Evolutionary conservation across 164 flowering plant genomes (phyloP).

Genomic region (Kingdonia uniflora): DNA sequence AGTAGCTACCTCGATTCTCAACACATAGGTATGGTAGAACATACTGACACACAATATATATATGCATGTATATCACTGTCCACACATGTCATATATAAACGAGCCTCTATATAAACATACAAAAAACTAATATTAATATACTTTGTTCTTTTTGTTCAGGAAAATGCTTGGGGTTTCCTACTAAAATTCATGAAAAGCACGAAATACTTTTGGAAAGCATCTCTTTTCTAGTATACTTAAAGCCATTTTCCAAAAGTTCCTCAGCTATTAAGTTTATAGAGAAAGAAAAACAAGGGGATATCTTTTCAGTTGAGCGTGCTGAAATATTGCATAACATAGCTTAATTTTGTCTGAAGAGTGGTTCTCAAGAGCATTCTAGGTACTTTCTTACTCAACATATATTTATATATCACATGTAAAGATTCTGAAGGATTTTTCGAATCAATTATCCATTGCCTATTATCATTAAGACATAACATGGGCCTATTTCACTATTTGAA

Average conservation of each 20-base stretch:
- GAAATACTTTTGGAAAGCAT: slow-evolving; percentile 38
- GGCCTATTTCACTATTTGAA: too few species aligned
- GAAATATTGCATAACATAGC: slow-evolving; percentile 43
- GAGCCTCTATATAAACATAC: too few species aligned
- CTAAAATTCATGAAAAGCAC: slow-evolving; percentile 45
- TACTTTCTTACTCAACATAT: slow-evolving; percentile 13
- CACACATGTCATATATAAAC: too few species aligned
- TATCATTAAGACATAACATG: too few species aligned
- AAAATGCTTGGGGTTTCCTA: slow-evolving; percentile 33
- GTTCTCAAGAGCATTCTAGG: slow-evolving; percentile 29
- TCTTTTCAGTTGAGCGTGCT: slow-evolving; percentile 64
- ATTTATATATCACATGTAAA: too few species aligned
- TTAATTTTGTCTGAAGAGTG: slow-evolving; percentile 42
- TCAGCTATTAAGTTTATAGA: slow-evolving; percentile 32
- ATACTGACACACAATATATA: not conserved
- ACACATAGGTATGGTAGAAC: not conserved
- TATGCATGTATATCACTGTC: not conserved
- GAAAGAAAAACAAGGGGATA: slow-evolving; percentile 36
- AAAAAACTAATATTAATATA: too few species aligned
- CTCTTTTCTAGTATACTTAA: slow-evolving; percentile 30
- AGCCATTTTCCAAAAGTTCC: slow-evolving; percentile 15
- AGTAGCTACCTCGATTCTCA: too few species aligned
- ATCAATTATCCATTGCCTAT: too few species aligned
- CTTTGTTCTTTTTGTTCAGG: slow-evolving; percentile 38
- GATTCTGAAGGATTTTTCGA: too few species aligned